A percentile compares a stretch with the other conserved stretches of the same genome.
phyloP scores from a whole-genome alignment of 148 eudicot species.

The Fallopia convolvulus region DNA sequence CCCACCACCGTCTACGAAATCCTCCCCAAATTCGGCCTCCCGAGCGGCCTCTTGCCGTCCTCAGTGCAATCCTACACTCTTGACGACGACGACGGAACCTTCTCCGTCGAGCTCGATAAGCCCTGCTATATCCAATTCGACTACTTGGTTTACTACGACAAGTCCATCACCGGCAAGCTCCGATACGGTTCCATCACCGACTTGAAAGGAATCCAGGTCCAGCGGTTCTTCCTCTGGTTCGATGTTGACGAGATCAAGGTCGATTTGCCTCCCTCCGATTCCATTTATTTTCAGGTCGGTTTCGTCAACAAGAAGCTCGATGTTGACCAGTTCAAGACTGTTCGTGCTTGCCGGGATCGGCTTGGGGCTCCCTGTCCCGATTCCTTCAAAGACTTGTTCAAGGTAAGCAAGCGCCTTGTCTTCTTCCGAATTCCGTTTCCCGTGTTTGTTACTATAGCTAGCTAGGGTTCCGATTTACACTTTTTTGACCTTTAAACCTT shows the following conservation, averaged over 20 bases:
- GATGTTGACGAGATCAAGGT: slow-evolving; percentile 37
- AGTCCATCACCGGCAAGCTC: slow-evolving; percentile 26
- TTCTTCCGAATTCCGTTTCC: not conserved
- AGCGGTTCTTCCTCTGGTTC: slow-evolving; percentile 27
- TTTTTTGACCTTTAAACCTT: not conserved
- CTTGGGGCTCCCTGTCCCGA: slow-evolving; percentile 7
- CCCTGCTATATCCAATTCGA: slow-evolving; percentile 35
- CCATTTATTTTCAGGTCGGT: slow-evolving; percentile 72
- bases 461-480: not conserved
- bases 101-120: slow-evolving; percentile 19
- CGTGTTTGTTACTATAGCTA: not conserved
- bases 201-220: slow-evolving; percentile 33
- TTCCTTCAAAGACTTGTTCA: slow-evolving; percentile 10
- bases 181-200: slow-evolving; percentile 31
- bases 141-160: slow-evolving; percentile 32
- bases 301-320: slow-evolving; percentile 63
- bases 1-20: slow-evolving; percentile 52
- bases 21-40: slow-evolving; percentile 62
- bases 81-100: slow-evolving; percentile 20
- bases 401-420: slow-evolving; percentile 14
- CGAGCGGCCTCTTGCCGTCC: slow-evolving; percentile 34
- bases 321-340: slow-evolving; percentile 49
- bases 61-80: slow-evolving; percentile 23
- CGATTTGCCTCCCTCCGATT: slow-evolving; percentile 60
- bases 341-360: slow-evolving; percentile 43